Conservation (phyloP, 306 rosid genomes). For the Pachyrhizus erosus region DNA sequence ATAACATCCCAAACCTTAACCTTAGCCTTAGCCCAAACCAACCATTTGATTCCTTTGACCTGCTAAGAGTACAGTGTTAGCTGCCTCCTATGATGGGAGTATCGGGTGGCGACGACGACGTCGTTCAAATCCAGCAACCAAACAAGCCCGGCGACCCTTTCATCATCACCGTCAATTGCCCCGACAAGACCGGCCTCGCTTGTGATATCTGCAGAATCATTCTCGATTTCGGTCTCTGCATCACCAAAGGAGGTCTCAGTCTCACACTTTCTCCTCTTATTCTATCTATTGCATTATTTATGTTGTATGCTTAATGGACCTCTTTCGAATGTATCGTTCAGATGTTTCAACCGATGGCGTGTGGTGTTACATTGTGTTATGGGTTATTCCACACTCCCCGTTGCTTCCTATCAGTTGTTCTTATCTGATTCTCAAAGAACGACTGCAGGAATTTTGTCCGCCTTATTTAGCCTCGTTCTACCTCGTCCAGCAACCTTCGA, state of each 20-base stretch:
- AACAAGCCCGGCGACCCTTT: slow-evolving; percentile 55
- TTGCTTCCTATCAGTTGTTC: slow-evolving; percentile 53
- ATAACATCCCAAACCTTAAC: not conserved
- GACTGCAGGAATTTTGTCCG: slow-evolving; percentile 66
- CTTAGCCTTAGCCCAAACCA: too few relatives aligned
- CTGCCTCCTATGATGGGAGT: slow-evolving; percentile 50
- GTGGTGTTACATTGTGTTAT: slow-evolving; percentile 83
- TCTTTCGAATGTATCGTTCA: not conserved
- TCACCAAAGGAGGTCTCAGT: slow-evolving; percentile 78
- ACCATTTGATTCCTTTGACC: slow-evolving; percentile 3
- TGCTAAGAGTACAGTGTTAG: not conserved
- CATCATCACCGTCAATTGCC: slow-evolving; percentile 74
- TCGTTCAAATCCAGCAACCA: slow-evolving; percentile 61
- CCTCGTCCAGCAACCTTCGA: slow-evolving; percentile 48
- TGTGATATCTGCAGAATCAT: slow-evolving; percentile 73
- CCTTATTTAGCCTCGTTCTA: slow-evolving; percentile 56
- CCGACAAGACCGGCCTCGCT: slow-evolving; percentile 77
- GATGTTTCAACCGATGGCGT: slow-evolving; percentile 79
- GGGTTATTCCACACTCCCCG: slow-evolving; percentile 63
- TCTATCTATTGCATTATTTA: too few relatives aligned
- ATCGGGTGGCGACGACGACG: slow-evolving; percentile 59
- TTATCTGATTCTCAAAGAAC: slow-evolving; percentile 54
- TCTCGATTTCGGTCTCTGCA: slow-evolving; percentile 73
- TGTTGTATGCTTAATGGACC: not conserved
- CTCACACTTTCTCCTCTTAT: not conserved